Conservation (phyloP, 257 asterid species). For the Solanum bulbocastanum region DNA sequence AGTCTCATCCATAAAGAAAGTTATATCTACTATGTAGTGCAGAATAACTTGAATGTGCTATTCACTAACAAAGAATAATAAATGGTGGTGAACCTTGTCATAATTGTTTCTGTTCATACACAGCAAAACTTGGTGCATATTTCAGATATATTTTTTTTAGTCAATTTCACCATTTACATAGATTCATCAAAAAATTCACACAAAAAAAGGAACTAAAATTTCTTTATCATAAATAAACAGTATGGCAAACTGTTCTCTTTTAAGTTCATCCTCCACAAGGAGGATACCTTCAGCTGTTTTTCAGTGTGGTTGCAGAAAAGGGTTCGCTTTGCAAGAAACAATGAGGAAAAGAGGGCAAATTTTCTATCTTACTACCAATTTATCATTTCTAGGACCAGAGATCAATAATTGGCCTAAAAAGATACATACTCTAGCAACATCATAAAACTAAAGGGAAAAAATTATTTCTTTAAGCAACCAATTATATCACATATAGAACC, state of each 20-base stretch:
- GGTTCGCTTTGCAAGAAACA: too few species aligned
- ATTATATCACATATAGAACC: too few species aligned
- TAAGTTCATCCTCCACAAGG: neutral
- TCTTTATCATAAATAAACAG: neutral
- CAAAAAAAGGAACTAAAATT: accelerated
- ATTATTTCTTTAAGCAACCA: too few species aligned
- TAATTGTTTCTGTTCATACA: neutral
- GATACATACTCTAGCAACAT: too few species aligned
- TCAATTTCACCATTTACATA: neutral
- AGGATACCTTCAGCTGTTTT: neutral
- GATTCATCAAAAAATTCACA: neutral
- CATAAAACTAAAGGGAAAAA: too few species aligned
- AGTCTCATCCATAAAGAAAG: neutral
- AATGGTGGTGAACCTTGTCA: neutral
- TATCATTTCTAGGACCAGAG: neutral
- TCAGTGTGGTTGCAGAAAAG: neutral
- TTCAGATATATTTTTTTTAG: neutral
- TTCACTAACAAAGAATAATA: neutral
- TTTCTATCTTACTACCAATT: neutral
- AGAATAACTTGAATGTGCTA: neutral
- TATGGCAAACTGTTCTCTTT: neutral
- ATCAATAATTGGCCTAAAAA: too few species aligned
- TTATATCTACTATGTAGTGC: neutral
- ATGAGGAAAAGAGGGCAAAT: neutral
- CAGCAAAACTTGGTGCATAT: neutral